Evolutionary conservation across 2,329 filamentous ascomycete genomes (phyloP).

Genomic region (Penicillium brasilianum): DNA sequence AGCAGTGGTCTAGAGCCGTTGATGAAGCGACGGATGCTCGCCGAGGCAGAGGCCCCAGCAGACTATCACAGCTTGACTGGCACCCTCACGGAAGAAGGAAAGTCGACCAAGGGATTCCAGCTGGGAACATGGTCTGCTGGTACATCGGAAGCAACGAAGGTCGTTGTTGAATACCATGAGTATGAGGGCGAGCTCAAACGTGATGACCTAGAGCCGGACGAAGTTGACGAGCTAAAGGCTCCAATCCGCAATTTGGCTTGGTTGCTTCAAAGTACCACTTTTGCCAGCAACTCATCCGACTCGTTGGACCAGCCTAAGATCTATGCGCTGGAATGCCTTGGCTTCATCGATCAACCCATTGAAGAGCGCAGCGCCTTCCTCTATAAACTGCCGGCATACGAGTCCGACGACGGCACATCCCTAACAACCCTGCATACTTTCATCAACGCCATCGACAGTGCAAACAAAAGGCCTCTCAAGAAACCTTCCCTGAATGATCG

Average conservation of each 20-base stretch:
- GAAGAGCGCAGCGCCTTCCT: constrained; percentile 34
- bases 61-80: constrained; percentile 30
- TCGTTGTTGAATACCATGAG: constrained; percentile 36
- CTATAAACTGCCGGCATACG: constrained; percentile 29
- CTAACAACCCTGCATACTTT: constrained; percentile 27
- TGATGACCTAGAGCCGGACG: constrained; percentile 33
- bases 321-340: constrained; percentile 37
- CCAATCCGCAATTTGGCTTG: constrained; percentile 36
- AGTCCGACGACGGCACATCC: neutral
- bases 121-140: constrained; percentile 27
- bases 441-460: constrained; percentile 29
- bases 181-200: constrained; percentile 31
- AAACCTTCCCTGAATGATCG: constrained; percentile 32
- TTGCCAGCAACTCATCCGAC: constrained; percentile 14
- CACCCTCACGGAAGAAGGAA: constrained; percentile 28
- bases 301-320: constrained; percentile 32
- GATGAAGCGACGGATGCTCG: constrained; percentile 31
- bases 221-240: constrained; percentile 31
- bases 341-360: constrained; percentile 33
- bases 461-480: constrained; percentile 22
- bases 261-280: constrained; percentile 36
- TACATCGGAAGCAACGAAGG: constrained; percentile 14
- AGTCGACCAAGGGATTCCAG: constrained; percentile 27
- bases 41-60: constrained; percentile 24
- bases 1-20: constrained; percentile 34